These are phyloP conservation scores for Backusella psychrophila DNA, from an alignment of 192 early-diverging fungal species.

Conservation along the genomic window DNA sequence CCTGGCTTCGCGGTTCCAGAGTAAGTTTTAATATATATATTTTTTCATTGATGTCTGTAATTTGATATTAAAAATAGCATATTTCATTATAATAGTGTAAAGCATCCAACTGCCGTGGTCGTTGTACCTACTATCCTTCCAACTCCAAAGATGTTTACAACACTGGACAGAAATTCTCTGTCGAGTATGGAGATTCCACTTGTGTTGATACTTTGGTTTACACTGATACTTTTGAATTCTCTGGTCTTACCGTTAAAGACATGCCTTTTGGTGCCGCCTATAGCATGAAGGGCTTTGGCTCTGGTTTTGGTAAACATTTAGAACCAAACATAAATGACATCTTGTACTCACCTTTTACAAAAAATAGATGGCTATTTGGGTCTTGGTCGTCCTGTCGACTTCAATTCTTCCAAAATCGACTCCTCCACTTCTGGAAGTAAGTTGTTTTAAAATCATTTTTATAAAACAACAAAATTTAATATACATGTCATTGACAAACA, in stretches of 20 bases:
- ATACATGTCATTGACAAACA: background rate
- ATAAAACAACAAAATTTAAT: too few species aligned
- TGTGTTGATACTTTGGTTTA: slow-evolving; percentile 36
- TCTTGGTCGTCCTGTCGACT: slow-evolving; percentile 30
- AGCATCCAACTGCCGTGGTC: slow-evolving; percentile 29
- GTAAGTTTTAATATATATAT: slow-evolving; percentile 6
- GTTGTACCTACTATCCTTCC: slow-evolving; percentile 35
- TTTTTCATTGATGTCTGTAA: background rate
- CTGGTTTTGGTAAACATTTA: slow-evolving; percentile 22
- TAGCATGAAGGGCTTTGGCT: slow-evolving; percentile 30
- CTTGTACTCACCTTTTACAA: background rate
- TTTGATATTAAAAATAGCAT: background rate
- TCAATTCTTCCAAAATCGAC: slow-evolving; percentile 21
- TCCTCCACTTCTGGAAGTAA: slow-evolving; percentile 10
- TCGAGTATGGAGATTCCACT: slow-evolving; percentile 24
- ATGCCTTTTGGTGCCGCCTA: slow-evolving; percentile 38
- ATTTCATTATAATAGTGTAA: slow-evolving; percentile 22
- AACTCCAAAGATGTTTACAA: slow-evolving; percentile 15
- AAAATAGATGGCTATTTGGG: slow-evolving; percentile 33
- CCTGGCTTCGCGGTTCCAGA: slow-evolving; percentile 36
- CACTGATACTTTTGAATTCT: slow-evolving; percentile 27
- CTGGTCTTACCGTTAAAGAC: slow-evolving; percentile 26
- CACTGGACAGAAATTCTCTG: slow-evolving; percentile 31
- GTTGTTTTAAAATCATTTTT: background rate
- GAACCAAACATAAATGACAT: background rate